A percentile compares a stretch with the other conserved stretches of the same genome.
Evolutionary conservation across 768 basidiomycete genomes (phyloP).

Genomic region (Imleria badia): DNA sequence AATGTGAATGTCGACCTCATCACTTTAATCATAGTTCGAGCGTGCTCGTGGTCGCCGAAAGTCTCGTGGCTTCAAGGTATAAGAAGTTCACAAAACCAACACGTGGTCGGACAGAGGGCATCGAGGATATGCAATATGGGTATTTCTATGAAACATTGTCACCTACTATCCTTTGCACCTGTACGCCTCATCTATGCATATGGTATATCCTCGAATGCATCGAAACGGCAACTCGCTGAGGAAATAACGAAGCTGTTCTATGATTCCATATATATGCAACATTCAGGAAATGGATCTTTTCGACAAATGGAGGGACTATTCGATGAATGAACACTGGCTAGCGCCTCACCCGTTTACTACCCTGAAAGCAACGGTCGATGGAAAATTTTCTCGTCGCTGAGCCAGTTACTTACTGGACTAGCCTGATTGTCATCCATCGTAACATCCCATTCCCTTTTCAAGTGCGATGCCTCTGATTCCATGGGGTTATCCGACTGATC

Average conservation of each 20-base stretch:
- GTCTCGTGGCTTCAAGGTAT: conserved; percentile 96
- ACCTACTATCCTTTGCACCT: conserved; percentile 19
- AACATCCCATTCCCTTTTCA: conserved; percentile 28
- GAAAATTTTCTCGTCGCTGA: background rate
- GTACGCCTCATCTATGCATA: conserved; percentile 29
- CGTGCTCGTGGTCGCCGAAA: conserved; percentile 98
- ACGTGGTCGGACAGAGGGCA: conserved; percentile 28
- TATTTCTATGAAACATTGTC: conserved; percentile 23
- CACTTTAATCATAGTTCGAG: conserved; percentile 68
- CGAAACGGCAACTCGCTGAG: background rate
- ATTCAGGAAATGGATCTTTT: background rate
- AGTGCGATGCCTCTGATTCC: conserved; percentile 4
- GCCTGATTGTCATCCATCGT: conserved; percentile 10
- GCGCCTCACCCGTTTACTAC: conserved; percentile 21
- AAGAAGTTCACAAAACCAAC: conserved; percentile 42
- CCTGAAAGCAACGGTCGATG: conserved; percentile 8
- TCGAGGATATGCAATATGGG: conserved; percentile 36
- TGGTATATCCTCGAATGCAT: conserved; percentile 17
- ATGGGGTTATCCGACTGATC: conserved; percentile 11
- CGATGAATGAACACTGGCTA: background rate
- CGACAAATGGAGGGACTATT: background rate
- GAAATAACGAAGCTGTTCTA: background rate
- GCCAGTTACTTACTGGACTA: conserved; percentile 15
- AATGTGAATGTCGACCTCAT: background rate
- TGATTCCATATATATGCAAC: background rate